Evolutionary conservation across 1,284 basidiomycete genomes (phyloP).

Genomic region (Amylostereum chailletii): DNA sequence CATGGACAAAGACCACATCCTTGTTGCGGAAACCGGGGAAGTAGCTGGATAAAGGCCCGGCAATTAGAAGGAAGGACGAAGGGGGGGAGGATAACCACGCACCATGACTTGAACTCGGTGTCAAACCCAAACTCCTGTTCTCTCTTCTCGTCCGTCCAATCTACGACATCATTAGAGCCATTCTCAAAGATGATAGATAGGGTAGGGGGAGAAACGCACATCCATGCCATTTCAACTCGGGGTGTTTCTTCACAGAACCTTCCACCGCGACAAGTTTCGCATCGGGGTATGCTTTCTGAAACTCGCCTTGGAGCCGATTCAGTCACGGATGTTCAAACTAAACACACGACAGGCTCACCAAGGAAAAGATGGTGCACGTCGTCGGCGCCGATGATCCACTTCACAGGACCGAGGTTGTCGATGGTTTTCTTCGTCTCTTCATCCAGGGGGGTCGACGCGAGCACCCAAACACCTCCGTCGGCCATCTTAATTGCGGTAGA

Average conservation of each 20-base stretch:
- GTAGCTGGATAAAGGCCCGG: constrained; percentile 39
- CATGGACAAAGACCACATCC: constrained; percentile 87
- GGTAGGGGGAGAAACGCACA: constrained; percentile 29
- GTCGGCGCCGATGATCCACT: constrained; percentile 61
- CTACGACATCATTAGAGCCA: constrained; percentile 23
- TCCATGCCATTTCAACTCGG: constrained; percentile 44
- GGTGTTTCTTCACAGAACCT: constrained; percentile 36
- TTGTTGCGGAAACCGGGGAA: constrained; percentile 80
- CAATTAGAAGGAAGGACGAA: background rate
- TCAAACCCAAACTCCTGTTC: constrained; percentile 75
- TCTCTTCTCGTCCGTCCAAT: constrained; percentile 55
- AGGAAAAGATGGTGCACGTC: constrained; percentile 61
- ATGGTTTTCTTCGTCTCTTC: constrained; percentile 66
- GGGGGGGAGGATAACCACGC: constrained; percentile 6
- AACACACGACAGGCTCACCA: constrained; percentile 25
- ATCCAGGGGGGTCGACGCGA: constrained; percentile 79
- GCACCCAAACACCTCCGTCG: constrained; percentile 72
- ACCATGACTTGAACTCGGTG: constrained; percentile 56
- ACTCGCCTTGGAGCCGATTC: constrained; percentile 37
- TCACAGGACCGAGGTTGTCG: constrained; percentile 70
- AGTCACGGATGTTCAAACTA: background rate
- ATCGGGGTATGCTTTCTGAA: constrained; percentile 66
- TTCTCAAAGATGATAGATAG: background rate
- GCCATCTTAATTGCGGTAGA: constrained; percentile 76
- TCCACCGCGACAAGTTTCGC: constrained; percentile 70